Percentiles rank a stretch among this genome's conserved stretches.
phyloP scores from a whole-genome alignment of 345 rosid genomes.

The Gossypium herbaceum region DNA sequence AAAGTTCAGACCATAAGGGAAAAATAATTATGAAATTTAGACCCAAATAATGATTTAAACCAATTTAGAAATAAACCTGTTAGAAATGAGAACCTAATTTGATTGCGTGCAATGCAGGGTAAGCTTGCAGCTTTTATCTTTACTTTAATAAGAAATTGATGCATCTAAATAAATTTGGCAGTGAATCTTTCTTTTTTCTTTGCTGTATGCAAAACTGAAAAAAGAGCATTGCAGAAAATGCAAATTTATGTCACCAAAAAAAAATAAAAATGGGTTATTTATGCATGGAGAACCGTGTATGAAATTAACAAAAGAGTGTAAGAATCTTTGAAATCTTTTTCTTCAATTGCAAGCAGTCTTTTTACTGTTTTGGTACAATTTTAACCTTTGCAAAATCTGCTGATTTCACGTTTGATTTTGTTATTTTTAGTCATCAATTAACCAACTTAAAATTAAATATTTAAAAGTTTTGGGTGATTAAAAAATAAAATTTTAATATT shows the following conservation, averaged over 20 bases:
- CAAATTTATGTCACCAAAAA: neutral
- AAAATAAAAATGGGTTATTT: neutral
- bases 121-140: neutral
- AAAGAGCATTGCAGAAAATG: neutral
- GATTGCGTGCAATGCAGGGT: slow-evolving; percentile 28
- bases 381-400: too few species aligned
- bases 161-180: neutral
- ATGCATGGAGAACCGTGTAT: neutral
- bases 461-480: too few species aligned
- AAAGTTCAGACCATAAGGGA: accelerated
- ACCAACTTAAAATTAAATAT: too few species aligned
- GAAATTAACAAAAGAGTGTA: neutral
- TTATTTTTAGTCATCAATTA: too few species aligned
- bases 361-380: neutral
- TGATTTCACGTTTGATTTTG: too few species aligned
- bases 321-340: slow-evolving; percentile 1
- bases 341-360: slow-evolving; percentile 5
- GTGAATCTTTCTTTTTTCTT: neutral
- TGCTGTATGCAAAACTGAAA: neutral
- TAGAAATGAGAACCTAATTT: neutral
- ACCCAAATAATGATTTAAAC: too few species aligned
- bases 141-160: neutral
- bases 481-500: too few species aligned
- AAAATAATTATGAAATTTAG: too few species aligned
- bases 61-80: too few species aligned